Base-by-base conservation (phyloP, 2,329 filamentous ascomycete genomes). In the Arthrinium phaeospermum region DNA sequence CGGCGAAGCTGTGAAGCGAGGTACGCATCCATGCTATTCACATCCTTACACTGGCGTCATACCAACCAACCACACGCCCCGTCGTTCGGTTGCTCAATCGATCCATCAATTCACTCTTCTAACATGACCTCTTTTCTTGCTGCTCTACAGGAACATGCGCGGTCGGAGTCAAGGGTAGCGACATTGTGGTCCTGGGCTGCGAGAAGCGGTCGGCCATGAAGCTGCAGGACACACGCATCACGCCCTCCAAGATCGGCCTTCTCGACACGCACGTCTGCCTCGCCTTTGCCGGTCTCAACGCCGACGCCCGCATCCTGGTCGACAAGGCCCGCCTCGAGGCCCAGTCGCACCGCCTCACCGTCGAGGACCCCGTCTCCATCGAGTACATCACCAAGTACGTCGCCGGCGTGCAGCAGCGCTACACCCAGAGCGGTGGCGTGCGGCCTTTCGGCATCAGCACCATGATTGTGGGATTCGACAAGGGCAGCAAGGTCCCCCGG, bases 371-470 rank as follows among this genome's bases (percentile, higher is more conserved):
- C 71, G 94, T 97, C 76, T 96, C 94, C 75, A 97, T 99, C 84
- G 96, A 99, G 86, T 99, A 99, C 89, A 98, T 99, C 82, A 98
- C 96, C 80, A 98, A 99, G 88, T 98, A 98, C 81, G 93, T 99
- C 75, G 96, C 96, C 71, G 94, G 96, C 72, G 96, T 99, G 78
- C 96, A 99, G 88, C 96, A 99, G 88, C 91, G 95, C 84, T 99
- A 99, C 89, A 99, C 96, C 68, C 96, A 99, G 88, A 97, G 95
- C 80, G 96, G 96, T 86, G 96, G 96, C 89, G 96, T 99, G 70
- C 89, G 96, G 80, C 96, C 96, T n/a, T 99, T 99, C 81, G 96
- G 96, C 75, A 98, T 99, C 83, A 98, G 95, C 87, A 98, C 96
- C 53, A 88, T 99, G 82, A 95, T 99, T 78, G 96, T 99, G 75